These are phyloP conservation scores for Pyrus hybrid DNA, from an alignment of 331 rosid species.

Conservation along the genomic window DNA sequence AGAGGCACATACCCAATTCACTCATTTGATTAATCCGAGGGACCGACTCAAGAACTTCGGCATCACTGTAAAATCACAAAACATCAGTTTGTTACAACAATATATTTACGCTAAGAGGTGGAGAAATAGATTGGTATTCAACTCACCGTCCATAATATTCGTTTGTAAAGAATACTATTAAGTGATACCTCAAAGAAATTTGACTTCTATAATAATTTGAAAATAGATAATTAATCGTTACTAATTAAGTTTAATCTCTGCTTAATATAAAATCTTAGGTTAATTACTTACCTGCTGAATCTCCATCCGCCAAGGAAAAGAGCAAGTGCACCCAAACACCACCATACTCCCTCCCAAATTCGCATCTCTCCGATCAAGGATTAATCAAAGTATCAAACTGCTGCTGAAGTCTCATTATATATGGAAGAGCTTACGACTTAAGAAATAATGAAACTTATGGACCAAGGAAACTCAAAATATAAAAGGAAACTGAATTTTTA, in stretches of 20 bases:
- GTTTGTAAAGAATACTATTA: too few relatives aligned
- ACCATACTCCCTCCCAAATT: not conserved
- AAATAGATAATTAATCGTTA: not conserved
- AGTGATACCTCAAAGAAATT: not conserved
- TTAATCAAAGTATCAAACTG: too few relatives aligned
- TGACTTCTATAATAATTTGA: not conserved
- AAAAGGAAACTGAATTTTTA: too few relatives aligned
- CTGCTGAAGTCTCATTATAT: too few relatives aligned
- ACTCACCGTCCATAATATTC: too few relatives aligned
- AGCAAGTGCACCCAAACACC: not conserved
- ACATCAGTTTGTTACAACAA: not conserved
- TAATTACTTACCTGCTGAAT: too few relatives aligned
- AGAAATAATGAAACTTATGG: too few relatives aligned
- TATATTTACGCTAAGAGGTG: too few relatives aligned
- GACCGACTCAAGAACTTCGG: constrained; percentile 56
- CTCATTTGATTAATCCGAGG: constrained; percentile 58
- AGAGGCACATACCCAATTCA: constrained; percentile 54
- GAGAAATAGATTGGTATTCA: too few relatives aligned
- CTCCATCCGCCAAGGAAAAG: not conserved
- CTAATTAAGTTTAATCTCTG: not conserved
- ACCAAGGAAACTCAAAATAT: too few relatives aligned
- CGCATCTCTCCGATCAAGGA: too few relatives aligned
- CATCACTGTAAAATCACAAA: constrained; percentile 43
- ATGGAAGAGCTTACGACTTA: too few relatives aligned
- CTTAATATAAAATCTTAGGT: not conserved